Percentiles rank a stretch among this genome's conserved stretches.
Evolutionary conservation across 148 eudicot genomes (phyloP).

Genomic region (Salicornia ramosissima): DNA sequence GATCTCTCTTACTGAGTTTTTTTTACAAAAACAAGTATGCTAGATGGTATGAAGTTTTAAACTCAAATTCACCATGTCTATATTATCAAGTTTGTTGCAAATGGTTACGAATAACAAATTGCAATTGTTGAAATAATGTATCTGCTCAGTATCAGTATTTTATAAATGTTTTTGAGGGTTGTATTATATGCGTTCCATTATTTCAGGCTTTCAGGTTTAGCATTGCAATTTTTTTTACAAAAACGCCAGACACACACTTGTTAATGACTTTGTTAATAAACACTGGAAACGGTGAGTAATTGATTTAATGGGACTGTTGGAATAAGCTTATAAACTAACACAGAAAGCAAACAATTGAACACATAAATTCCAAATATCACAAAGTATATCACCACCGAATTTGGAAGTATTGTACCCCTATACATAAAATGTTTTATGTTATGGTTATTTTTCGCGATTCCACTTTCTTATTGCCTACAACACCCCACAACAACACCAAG

Average conservation of each 20-base stretch:
- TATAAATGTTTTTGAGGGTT: not conserved
- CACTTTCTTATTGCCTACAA: too few species aligned
- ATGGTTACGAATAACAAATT: not conserved
- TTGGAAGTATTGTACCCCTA: not conserved
- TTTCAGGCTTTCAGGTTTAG: not conserved
- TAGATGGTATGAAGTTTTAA: too few species aligned
- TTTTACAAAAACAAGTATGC: too few species aligned
- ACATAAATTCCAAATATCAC: not conserved
- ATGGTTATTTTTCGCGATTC: not conserved
- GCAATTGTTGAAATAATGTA: not conserved
- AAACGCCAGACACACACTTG: slow-evolving; percentile 79
- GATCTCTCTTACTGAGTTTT: too few species aligned
- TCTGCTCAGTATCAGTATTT: not conserved
- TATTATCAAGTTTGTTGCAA: not conserved
- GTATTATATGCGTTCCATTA: not conserved
- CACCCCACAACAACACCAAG: too few species aligned
- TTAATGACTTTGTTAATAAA: slow-evolving; percentile 67
- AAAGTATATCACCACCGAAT: not conserved
- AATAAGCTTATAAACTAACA: not conserved
- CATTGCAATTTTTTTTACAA: too few species aligned
- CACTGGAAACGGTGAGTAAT: slow-evolving; percentile 64
- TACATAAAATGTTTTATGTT: not conserved
- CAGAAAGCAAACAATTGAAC: not conserved
- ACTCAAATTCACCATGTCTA: not conserved
- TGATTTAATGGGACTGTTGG: not conserved